Evolutionary conservation across 1,284 basidiomycete genomes (phyloP).

Genomic region (Trichosporon coremiiforme): DNA sequence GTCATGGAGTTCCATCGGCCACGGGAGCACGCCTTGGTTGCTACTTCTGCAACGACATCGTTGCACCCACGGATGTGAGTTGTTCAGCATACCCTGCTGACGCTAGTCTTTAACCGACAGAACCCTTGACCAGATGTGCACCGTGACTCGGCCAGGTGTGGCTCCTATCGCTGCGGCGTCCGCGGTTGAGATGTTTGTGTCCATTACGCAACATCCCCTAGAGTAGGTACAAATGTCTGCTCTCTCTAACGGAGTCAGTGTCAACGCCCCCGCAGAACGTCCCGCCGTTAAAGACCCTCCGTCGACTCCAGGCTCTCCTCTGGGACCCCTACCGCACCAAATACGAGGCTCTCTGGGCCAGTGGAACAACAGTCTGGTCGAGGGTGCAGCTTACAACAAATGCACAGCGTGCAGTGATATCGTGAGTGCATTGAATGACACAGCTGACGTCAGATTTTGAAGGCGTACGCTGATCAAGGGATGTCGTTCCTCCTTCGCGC

Average conservation of each 20-base stretch:
- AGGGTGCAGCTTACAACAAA: slow-evolving; percentile 79
- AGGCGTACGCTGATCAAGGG: slow-evolving; percentile 58
- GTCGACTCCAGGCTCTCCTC: slow-evolving; percentile 59
- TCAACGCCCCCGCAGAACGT: slow-evolving; percentile 65
- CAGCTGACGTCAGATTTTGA: slow-evolving; percentile 63
- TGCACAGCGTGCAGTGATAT: slow-evolving; percentile 89
- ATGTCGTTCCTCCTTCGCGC: slow-evolving; percentile 77
- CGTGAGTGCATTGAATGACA: slow-evolving; percentile 57
- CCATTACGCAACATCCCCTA: slow-evolving; percentile 83
- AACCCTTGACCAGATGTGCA: slow-evolving; percentile 98
- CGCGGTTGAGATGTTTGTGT: slow-evolving; percentile 88
- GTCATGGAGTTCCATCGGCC: slow-evolving; percentile 60
- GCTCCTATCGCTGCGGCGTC: slow-evolving; percentile 89
- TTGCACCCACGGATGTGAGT: slow-evolving; percentile 88
- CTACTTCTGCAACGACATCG: slow-evolving; percentile 98
- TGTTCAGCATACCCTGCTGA: background rate
- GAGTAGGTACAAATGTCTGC: slow-evolving; percentile 62
- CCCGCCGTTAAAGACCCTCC: background rate
- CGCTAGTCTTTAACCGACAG: slow-evolving; percentile 84
- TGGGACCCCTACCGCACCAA: slow-evolving; percentile 91
- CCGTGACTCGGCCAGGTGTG: slow-evolving; percentile 93
- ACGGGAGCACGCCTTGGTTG: slow-evolving; percentile 67
- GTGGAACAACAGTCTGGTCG: slow-evolving; percentile 80
- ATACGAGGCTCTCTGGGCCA: slow-evolving; percentile 84
- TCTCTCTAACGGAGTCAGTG: slow-evolving; percentile 53